Evolutionary conservation across 129 eudicot genomes (phyloP).

Genomic region (Pittosporum tobira): DNA sequence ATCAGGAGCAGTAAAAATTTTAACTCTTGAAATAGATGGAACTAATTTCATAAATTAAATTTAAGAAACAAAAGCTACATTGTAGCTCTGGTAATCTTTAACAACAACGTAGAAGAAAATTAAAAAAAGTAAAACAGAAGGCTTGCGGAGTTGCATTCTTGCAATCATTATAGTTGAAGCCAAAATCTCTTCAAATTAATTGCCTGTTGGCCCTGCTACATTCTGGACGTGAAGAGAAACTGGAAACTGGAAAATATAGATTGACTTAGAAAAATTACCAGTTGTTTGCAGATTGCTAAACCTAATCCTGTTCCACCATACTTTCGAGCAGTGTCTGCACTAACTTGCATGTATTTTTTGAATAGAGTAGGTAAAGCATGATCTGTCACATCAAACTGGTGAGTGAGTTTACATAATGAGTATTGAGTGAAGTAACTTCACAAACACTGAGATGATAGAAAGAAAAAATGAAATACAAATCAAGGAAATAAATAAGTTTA

Average conservation of each 20-base stretch:
- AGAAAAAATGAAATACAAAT: not conserved
- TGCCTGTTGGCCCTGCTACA: not conserved
- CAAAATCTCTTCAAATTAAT: not conserved
- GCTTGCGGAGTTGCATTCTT: no score
- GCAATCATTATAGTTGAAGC: not conserved
- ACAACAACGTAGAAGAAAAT: not conserved
- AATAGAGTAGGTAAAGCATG: slow-evolving; percentile 72
- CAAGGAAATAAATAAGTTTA: not conserved
- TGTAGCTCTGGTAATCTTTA: not conserved
- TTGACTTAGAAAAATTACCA: slow-evolving; percentile 38
- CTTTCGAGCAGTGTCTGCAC: slow-evolving; percentile 86
- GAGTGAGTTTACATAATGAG: slow-evolving; percentile 4
- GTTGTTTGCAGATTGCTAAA: slow-evolving; percentile 89
- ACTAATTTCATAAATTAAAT: not conserved
- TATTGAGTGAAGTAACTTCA: slow-evolving; percentile 6
- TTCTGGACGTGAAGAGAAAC: not conserved
- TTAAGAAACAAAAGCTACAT: not conserved
- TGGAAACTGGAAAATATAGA: not conserved
- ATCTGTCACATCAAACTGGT: slow-evolving; percentile 39
- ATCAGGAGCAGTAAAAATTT: not conserved
- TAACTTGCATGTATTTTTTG: slow-evolving; percentile 96
- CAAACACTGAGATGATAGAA: not conserved
- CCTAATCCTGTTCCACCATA: slow-evolving; percentile 99
- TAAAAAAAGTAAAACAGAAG: no score
- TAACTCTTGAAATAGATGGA: not conserved